Conservation (phyloP, 192 early-diverging fungal genomes). For the Spinellus fusiger region DNA sequence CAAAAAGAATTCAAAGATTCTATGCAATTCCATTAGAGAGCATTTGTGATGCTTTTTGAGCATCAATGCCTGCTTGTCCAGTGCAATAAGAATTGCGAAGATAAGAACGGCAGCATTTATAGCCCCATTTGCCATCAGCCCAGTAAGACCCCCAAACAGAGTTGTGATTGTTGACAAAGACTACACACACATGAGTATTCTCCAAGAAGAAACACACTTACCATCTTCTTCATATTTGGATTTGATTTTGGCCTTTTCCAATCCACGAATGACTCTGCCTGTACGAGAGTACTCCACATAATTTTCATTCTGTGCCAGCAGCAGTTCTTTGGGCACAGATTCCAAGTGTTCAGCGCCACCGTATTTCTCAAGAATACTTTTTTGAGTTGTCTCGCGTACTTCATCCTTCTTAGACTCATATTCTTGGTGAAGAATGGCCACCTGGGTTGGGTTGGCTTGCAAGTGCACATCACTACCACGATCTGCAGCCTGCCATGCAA, state of each 20-base stretch:
- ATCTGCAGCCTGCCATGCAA: conserved; percentile 90
- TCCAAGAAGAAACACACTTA: conserved; percentile 21
- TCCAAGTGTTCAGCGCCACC: conserved; percentile 94
- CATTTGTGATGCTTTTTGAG: conserved; percentile 36
- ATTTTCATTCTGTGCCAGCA: conserved; percentile 86
- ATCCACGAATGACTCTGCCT: conserved; percentile 82
- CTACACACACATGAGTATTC: conserved; percentile 22
- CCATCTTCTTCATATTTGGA: conserved; percentile 92
- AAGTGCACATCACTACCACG: conserved; percentile 81
- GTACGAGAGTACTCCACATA: conserved; percentile 97
- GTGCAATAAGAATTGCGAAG: conserved; percentile 87
- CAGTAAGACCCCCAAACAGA: conserved; percentile 95
- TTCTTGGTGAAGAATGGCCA: conserved; percentile 84
- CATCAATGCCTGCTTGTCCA: conserved; percentile 70
- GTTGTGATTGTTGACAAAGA: conserved; percentile 76
- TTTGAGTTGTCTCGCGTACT: conserved; percentile 65
- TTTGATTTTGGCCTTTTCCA: conserved; percentile 67
- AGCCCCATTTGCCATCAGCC: conserved; percentile 94
- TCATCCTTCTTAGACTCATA: conserved; percentile 78
- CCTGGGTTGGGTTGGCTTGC: conserved; percentile 95
- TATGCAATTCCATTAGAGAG: background rate
- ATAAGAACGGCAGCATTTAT: conserved; percentile 84
- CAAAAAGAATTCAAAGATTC: no score
- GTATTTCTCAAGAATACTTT: conserved; percentile 80
- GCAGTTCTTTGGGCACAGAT: conserved; percentile 80